Evolutionary conservation across 192 early-diverging fungal genomes (phyloP).

Genomic region (Entrophospora sp.): DNA sequence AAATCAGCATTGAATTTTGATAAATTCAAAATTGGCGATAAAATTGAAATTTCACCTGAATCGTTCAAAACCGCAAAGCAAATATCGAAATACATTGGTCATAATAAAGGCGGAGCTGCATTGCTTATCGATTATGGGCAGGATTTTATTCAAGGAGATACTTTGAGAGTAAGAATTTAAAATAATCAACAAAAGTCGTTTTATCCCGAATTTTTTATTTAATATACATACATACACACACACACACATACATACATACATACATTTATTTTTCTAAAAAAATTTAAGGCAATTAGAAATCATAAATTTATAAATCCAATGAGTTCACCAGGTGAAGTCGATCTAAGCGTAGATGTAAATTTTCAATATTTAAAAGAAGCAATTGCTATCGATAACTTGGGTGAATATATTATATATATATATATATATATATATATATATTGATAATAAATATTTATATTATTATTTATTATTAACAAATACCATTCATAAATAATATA

Average conservation of each 20-base stretch:
- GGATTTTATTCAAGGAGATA: constrained; percentile 65
- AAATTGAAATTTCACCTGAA: constrained; percentile 81
- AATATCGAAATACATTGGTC: constrained; percentile 66
- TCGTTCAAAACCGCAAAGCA: constrained; percentile 51
- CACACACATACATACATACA: neutral
- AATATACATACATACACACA: too few species aligned
- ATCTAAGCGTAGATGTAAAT: constrained; percentile 90
- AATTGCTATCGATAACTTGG: constrained; percentile 31
- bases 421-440: neutral
- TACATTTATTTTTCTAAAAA: constrained; percentile 13
- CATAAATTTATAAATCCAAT: constrained; percentile 77
- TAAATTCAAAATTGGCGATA: constrained; percentile 60
- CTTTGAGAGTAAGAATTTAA: constrained; percentile 52
- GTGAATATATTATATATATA: constrained; percentile 7
- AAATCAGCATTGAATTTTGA: constrained; percentile 33
- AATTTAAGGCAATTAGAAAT: constrained; percentile 67
- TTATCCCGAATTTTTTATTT: neutral
- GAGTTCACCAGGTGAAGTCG: constrained; percentile 71
- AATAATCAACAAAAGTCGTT: neutral
- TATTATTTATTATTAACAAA: constrained; percentile 12
- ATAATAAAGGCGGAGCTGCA: constrained; percentile 56
- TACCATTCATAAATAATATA: neutral
- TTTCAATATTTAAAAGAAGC: constrained; percentile 67
- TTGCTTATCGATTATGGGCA: constrained; percentile 88
- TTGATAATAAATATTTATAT: neutral